Conservation (phyloP, 2,329 filamentous ascomycete species). For the Didymella exigua region DNA sequence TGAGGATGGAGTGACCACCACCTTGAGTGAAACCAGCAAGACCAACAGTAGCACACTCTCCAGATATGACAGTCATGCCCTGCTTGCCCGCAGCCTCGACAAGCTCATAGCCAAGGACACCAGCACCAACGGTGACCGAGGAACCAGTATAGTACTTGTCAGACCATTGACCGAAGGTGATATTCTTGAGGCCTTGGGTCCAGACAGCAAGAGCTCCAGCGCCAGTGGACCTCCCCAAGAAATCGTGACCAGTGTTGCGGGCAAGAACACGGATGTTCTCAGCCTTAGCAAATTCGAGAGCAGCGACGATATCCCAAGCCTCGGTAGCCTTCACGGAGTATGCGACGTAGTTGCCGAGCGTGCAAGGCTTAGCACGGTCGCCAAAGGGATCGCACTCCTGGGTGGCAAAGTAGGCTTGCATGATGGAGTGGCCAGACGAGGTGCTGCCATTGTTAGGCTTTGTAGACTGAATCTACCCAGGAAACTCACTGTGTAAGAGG, state of each 20-base stretch:
- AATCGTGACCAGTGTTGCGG: constrained; percentile 39
- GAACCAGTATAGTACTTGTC: constrained; percentile 32
- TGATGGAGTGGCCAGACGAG: constrained; percentile 20
- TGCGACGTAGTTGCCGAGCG: constrained; percentile 35
- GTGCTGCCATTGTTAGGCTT: constrained; percentile 8
- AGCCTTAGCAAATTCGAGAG: constrained; percentile 32
- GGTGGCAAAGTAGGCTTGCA: constrained; percentile 24
- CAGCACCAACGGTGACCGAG: constrained; percentile 36
- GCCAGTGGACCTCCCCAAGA: constrained; percentile 38
- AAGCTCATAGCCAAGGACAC: constrained; percentile 35
- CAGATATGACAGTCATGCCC: constrained; percentile 33
- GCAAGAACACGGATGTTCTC: constrained; percentile 37
- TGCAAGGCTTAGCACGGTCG: constrained; percentile 17
- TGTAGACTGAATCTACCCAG: constrained; percentile 15
- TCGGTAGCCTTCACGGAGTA: constrained; percentile 47
- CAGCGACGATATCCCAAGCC: constrained; percentile 21
- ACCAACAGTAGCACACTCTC: constrained; percentile 43
- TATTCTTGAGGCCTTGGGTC: constrained; percentile 38
- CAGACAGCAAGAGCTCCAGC: constrained; percentile 37
- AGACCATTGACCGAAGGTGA: constrained; percentile 28
- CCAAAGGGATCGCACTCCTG: constrained; percentile 26
- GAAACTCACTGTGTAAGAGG: constrained; percentile 24
- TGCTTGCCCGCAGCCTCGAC: constrained; percentile 25
- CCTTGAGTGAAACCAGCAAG: constrained; percentile 40
- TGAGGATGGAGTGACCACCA: constrained; percentile 37